phyloP scores from a whole-genome alignment of 352 stramenopile genomes.

The Phytophthora sp. region DNA sequence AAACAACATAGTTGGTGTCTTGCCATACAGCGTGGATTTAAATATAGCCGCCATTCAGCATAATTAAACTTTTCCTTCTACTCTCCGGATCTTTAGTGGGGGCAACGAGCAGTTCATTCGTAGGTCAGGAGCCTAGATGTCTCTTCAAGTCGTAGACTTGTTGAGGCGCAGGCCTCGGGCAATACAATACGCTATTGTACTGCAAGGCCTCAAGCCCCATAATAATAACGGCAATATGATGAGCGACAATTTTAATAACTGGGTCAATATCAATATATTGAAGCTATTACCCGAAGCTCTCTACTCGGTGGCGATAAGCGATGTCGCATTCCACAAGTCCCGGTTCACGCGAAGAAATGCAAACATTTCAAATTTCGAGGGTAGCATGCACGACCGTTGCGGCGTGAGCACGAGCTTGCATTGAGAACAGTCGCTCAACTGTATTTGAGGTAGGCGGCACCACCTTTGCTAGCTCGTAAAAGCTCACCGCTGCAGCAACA shows the following conservation, averaged over 20 bases:
- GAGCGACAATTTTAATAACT: neutral
- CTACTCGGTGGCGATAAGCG: neutral
- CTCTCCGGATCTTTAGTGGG: too few relatives aligned
- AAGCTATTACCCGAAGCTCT: neutral
- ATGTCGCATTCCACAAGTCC: conserved; percentile 7
- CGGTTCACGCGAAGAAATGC: conserved; percentile 6
- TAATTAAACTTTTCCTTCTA: too few relatives aligned
- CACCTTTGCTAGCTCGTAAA: conserved; percentile 5
- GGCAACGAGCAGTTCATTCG: too few relatives aligned
- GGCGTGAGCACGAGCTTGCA: conserved; percentile 5
- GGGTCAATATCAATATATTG: neutral
- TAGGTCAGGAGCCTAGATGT: too few relatives aligned
- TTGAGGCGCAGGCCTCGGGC: neutral
- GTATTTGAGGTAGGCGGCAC: conserved; percentile 11
- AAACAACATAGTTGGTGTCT: too few relatives aligned
- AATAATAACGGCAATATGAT: conserved; percentile 1
- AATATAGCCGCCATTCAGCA: too few relatives aligned
- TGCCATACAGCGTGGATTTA: too few relatives aligned
- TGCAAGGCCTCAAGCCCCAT: neutral
- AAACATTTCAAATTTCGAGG: conserved; percentile 5
- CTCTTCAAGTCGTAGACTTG: too few relatives aligned
- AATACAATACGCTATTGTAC: conserved; percentile 4
- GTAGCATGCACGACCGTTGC: neutral
- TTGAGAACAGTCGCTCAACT: conserved; percentile 9
- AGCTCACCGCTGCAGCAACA: neutral